phyloP scores from a whole-genome alignment of 257 asterid genomes.

The Gardenia jasminoides region DNA sequence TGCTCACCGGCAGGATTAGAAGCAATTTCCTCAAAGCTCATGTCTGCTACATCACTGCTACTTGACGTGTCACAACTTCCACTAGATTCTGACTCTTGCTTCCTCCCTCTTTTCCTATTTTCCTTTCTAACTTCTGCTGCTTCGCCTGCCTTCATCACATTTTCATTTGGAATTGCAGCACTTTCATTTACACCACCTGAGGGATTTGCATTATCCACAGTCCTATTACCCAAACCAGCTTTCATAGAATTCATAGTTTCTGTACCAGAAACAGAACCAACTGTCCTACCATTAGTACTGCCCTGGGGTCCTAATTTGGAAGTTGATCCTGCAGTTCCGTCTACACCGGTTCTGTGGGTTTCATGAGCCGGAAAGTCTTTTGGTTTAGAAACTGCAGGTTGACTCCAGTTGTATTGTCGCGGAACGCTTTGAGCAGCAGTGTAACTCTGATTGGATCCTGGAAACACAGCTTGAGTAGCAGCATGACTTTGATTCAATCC shows the following conservation, averaged over 20 bases:
- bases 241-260: constrained; percentile 29
- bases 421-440: constrained; percentile 35
- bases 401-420: constrained; percentile 24
- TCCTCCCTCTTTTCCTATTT: constrained; percentile 48
- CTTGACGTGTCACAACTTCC: constrained; percentile 52
- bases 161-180: constrained; percentile 25
- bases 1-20: constrained; percentile 24
- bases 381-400: constrained; percentile 23
- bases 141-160: constrained; percentile 17
- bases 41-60: constrained; percentile 45
- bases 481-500: constrained; percentile 33
- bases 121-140: constrained; percentile 28
- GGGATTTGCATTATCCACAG: constrained; percentile 16
- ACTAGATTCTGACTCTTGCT: constrained; percentile 41
- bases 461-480: constrained; percentile 30
- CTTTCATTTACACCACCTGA: constrained; percentile 21
- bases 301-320: constrained; percentile 28
- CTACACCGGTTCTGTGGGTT: constrained; percentile 23
- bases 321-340: constrained; percentile 23
- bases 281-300: constrained; percentile 27
- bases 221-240: constrained; percentile 29
- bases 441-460: constrained; percentile 31
- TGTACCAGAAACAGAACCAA: constrained; percentile 29
- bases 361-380: constrained; percentile 29
- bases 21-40: constrained; percentile 22